These are phyloP conservation scores for Kluyveromyces nonfermentans DNA, from an alignment of 805 yeast genomes.

Conservation along the genomic window DNA sequence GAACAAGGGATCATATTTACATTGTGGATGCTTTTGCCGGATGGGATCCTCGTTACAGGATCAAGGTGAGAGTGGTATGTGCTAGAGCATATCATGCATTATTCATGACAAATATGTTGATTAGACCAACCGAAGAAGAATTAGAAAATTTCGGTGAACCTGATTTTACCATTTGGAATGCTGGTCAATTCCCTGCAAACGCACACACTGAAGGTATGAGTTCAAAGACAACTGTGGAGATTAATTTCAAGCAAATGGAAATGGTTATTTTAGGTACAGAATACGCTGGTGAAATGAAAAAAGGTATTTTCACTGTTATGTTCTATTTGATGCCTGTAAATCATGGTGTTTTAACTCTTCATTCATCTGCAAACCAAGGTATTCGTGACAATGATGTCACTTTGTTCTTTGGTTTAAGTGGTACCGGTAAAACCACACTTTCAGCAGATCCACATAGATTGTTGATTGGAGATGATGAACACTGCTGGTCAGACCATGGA, in stretches of 20 bases:
- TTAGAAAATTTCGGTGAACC: slow-evolving; percentile 89
- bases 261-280: slow-evolving; percentile 98
- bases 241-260: slow-evolving; percentile 95
- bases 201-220: slow-evolving; percentile 96
- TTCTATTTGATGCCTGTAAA: slow-evolving; percentile 96
- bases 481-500: slow-evolving; percentile 98
- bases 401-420: slow-evolving; percentile 91
- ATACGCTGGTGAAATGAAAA: slow-evolving; percentile 99
- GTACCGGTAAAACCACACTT: slow-evolving; percentile 96
- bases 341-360: slow-evolving; percentile 84
- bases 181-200: slow-evolving; percentile 98
- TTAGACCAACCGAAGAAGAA: slow-evolving; percentile 88
- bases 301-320: slow-evolving; percentile 98
- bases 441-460: slow-evolving; percentile 92
- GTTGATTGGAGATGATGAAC: slow-evolving; percentile 97
- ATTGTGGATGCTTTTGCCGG: slow-evolving; percentile 97
- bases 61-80: slow-evolving; percentile 91
- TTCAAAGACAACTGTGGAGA: slow-evolving; percentile 89
- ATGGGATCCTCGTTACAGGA: slow-evolving; percentile 97
- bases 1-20: slow-evolving; percentile 89
- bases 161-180: slow-evolving; percentile 95
- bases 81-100: slow-evolving; percentile 98
- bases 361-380: slow-evolving; percentile 94
- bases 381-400: slow-evolving; percentile 74
- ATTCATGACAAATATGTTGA: slow-evolving; percentile 97